These are phyloP conservation scores for Tuber magnatum DNA, from an alignment of 495 filamentous ascomycete species.

Conservation along the genomic window DNA sequence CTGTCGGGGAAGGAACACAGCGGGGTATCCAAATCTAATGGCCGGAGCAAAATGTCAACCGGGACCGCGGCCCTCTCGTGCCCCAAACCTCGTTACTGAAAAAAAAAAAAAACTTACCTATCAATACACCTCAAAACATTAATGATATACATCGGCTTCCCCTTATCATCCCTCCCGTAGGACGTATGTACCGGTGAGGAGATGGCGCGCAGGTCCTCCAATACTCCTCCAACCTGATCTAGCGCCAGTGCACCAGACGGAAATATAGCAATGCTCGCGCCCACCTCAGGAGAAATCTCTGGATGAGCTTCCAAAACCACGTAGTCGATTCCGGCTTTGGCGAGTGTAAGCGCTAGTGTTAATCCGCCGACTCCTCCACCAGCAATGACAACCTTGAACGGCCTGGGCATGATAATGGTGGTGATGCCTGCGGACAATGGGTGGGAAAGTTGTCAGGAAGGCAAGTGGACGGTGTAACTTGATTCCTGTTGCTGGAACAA, in stretches of 20 bases:
- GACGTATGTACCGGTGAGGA: conserved; percentile 20
- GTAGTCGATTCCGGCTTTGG: conserved; percentile 46
- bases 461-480: background rate
- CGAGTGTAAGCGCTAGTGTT: conserved; percentile 47
- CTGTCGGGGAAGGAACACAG: conserved; percentile 42
- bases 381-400: conserved; percentile 50
- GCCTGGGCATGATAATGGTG: background rate
- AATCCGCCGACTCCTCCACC: conserved; percentile 51
- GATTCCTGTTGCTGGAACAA: background rate
- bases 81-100: conserved; percentile 37
- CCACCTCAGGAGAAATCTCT: conserved; percentile 43
- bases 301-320: conserved; percentile 46
- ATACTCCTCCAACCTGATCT: conserved; percentile 47
- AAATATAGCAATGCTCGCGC: conserved; percentile 43
- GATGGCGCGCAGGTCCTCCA: conserved; percentile 35
- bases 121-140: conserved; percentile 25
- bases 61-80: conserved; percentile 2
- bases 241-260: conserved; percentile 45
- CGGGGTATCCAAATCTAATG: conserved; percentile 42
- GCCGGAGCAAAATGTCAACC: conserved; percentile 3
- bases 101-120: conserved; percentile 17
- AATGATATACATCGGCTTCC: conserved; percentile 21
- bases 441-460: background rate
- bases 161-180: background rate
- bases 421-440: too few species aligned